A percentile compares a stretch with the other conserved stretches of the same genome.
Conservation (phyloP, 1,284 basidiomycete species). For the Phlebopus sp. region DNA sequence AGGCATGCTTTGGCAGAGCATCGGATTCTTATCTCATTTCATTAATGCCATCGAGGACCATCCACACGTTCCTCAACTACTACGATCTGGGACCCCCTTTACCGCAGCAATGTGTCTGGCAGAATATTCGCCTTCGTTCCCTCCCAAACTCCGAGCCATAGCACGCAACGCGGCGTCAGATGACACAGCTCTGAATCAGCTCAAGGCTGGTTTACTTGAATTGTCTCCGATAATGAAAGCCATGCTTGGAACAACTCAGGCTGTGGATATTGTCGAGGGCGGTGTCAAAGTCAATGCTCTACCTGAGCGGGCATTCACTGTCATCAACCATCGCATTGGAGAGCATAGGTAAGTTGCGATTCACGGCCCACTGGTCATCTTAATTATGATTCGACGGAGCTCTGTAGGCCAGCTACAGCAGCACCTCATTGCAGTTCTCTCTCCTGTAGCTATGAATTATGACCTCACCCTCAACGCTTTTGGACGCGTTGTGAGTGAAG, state of each 20-base stretch:
- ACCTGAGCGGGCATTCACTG: slow-evolving; percentile 40
- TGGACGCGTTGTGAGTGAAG: slow-evolving; percentile 32
- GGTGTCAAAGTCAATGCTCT: slow-evolving; percentile 56
- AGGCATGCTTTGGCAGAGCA: slow-evolving; percentile 38
- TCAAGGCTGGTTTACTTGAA: slow-evolving; percentile 40
- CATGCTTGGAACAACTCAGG: slow-evolving; percentile 64
- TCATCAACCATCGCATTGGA: slow-evolving; percentile 49
- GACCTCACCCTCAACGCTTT: slow-evolving; percentile 45
- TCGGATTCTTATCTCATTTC: slow-evolving; percentile 59
- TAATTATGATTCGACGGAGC: slow-evolving; percentile 19
- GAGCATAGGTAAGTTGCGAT: slow-evolving; percentile 32
- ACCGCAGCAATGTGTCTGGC: slow-evolving; percentile 42
- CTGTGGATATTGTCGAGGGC: slow-evolving; percentile 56
- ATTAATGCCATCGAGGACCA: slow-evolving; percentile 54
- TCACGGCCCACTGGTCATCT: neutral
- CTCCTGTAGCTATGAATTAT: slow-evolving; percentile 33
- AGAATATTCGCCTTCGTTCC: slow-evolving; percentile 47
- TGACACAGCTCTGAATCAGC: slow-evolving; percentile 34
- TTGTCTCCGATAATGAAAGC: slow-evolving; percentile 37
- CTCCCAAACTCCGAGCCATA: slow-evolving; percentile 36
- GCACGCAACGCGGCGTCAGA: slow-evolving; percentile 28
- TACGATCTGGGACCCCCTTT: slow-evolving; percentile 20
- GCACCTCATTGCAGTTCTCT: slow-evolving; percentile 34
- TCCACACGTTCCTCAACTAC: slow-evolving; percentile 44
- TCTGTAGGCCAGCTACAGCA: slow-evolving; percentile 34